These are phyloP conservation scores for Dendrocalamus latiflorus DNA, from an alignment of 202 grass and related monocot genomes.

Conservation along the genomic window DNA sequence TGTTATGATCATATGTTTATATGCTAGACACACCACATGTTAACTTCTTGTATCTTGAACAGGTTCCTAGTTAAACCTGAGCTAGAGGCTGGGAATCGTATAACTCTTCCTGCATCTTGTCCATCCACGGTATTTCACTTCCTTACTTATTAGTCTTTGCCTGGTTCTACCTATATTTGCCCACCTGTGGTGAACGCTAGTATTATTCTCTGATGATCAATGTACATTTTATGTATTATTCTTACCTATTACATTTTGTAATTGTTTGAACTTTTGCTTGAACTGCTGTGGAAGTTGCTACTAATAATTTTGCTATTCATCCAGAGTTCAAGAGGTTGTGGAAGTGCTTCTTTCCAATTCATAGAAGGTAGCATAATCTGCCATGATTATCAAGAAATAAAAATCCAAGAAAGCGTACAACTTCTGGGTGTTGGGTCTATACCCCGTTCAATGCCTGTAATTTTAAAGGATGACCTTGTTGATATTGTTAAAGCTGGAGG, in stretches of 20 bases:
- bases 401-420: slow-evolving; percentile 92
- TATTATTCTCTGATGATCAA: not conserved
- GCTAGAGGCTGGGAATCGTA: slow-evolving; percentile 75
- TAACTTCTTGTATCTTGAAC: slow-evolving; percentile 30
- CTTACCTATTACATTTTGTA: slow-evolving; percentile 3
- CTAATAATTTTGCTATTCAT: slow-evolving; percentile 18
- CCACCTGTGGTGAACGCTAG: not conserved
- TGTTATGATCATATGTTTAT: not conserved
- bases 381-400: slow-evolving; percentile 94
- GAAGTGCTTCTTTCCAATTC: slow-evolving; percentile 46
- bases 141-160: not conserved
- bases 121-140: slow-evolving; percentile 57
- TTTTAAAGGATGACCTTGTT: slow-evolving; percentile 92
- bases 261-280: not conserved
- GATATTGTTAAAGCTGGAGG: slow-evolving; percentile 90
- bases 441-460: slow-evolving; percentile 78
- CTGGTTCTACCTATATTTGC: slow-evolving; percentile 1
- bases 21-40: not conserved
- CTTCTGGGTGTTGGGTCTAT: slow-evolving; percentile 84
- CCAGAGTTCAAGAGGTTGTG: slow-evolving; percentile 60
- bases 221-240: slow-evolving; percentile 1
- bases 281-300: not conserved
- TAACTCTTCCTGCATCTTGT: slow-evolving; percentile 68
- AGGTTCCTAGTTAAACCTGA: slow-evolving; percentile 65
- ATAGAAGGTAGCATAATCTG: slow-evolving; percentile 64